Conservation (phyloP, 2,329 filamentous ascomycete species). For the Amauroascus niger region DNA sequence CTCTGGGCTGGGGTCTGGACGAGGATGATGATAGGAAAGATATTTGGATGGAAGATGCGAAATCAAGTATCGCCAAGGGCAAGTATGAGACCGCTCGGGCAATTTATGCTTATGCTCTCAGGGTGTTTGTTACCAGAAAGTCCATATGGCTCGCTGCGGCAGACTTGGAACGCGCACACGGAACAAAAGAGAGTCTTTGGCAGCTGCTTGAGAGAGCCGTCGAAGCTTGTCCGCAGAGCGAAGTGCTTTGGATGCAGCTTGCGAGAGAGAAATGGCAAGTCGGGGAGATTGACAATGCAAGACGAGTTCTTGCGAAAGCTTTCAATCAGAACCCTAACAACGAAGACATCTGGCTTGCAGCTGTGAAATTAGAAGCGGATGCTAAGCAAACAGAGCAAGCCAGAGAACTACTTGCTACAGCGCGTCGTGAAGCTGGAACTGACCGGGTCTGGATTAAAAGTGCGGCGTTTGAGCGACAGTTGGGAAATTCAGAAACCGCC, state of each 20-base stretch:
- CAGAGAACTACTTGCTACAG: constrained; percentile 67
- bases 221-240: constrained; percentile 81
- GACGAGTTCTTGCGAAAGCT: constrained; percentile 73
- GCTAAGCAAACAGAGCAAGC: constrained; percentile 74
- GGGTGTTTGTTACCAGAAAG: constrained; percentile 79
- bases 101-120: constrained; percentile 83
- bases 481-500: constrained; percentile 67
- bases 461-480: constrained; percentile 81
- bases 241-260: constrained; percentile 90
- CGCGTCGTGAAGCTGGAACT: constrained; percentile 79
- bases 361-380: constrained; percentile 92
- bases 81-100: constrained; percentile 84
- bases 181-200: constrained; percentile 71
- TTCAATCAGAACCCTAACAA: constrained; percentile 95
- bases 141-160: constrained; percentile 85
- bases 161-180: constrained; percentile 83
- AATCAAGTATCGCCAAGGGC: constrained; percentile 66
- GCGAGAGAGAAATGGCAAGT: constrained; percentile 90
- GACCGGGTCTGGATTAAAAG: constrained; percentile 97
- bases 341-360: constrained; percentile 94
- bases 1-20: constrained; percentile 82
- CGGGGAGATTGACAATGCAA: constrained; percentile 76
- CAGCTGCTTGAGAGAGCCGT: constrained; percentile 85
- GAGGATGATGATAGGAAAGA: constrained; percentile 95
- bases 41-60: constrained; percentile 91